Conservation (phyloP, 768 basidiomycete species). For the Multifurca ochricompacta region DNA sequence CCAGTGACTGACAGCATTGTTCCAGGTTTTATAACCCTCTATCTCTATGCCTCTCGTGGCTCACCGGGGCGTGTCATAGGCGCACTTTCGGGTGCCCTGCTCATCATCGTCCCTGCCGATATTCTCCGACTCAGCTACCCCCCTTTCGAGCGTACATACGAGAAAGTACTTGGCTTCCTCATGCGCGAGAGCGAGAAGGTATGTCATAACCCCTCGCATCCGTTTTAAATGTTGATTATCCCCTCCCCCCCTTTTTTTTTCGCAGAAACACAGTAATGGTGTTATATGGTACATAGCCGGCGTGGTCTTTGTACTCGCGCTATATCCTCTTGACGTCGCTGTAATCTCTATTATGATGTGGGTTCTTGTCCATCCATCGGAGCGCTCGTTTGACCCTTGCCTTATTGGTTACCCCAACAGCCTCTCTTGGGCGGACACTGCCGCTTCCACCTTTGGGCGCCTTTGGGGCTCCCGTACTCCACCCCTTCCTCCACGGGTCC, state of each 20-base stretch:
- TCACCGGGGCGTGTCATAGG: slow-evolving; percentile 46
- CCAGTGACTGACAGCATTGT: slow-evolving; percentile 9
- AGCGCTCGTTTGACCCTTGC: not conserved
- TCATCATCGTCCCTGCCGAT: slow-evolving; percentile 67
- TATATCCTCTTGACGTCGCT: slow-evolving; percentile 82
- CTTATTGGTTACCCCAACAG: slow-evolving; percentile 33
- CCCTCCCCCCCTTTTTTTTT: not conserved
- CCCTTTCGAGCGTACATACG: slow-evolving; percentile 61
- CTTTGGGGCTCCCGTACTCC: slow-evolving; percentile 67
- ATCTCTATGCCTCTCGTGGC: slow-evolving; percentile 45
- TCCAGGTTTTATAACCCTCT: slow-evolving; percentile 56
- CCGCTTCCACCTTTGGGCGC: slow-evolving; percentile 89
- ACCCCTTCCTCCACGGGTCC: slow-evolving; percentile 43
- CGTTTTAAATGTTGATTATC: not conserved
- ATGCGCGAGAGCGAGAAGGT: slow-evolving; percentile 89
- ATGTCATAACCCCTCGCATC: slow-evolving; percentile 18
- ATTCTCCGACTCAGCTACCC: slow-evolving; percentile 61
- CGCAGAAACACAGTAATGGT: slow-evolving; percentile 67
- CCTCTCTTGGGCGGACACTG: slow-evolving; percentile 93
- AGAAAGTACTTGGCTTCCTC: slow-evolving; percentile 64
- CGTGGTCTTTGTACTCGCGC: slow-evolving; percentile 63
- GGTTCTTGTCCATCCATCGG: slow-evolving; percentile 5
- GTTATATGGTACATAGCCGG: slow-evolving; percentile 91
- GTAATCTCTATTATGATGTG: slow-evolving; percentile 82
- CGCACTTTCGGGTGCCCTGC: slow-evolving; percentile 57